Evolutionary conservation across 345 rosid genomes (phyloP), one percentile per base, ranked within the genome.

Genomic region (Sonneratia alba): DNA sequence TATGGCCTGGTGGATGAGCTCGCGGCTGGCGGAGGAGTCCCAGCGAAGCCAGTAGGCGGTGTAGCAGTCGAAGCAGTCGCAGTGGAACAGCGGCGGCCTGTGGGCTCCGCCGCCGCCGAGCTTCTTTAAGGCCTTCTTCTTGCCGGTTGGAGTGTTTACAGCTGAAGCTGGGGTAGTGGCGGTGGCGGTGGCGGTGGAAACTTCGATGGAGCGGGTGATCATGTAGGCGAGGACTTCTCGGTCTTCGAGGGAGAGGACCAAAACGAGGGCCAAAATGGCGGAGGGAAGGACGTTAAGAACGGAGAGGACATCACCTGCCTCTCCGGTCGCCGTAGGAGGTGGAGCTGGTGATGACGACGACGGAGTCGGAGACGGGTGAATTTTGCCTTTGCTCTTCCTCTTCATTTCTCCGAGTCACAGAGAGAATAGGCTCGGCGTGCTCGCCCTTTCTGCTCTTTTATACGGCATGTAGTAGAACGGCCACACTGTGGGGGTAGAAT

Each of bases 21-120:
- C 96, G 2, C 89, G 91, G 68, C 86, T 89, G 21, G 87, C 83
- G 1, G 98, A 95, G 0, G 91, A 90, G 75, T 92, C 97, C 99
- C 99, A 95, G 7, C 90, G 73, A 61, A 76, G 73, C 99, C 99
- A 95, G 83, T 85, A 95, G 77, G 80, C 87, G 3, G 86, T 92
- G 78, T 95, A 95, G n/a, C 99, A 95, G 73, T 85, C 89, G 71
- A 95, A 95, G 71, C 99, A 95, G 66, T 86, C 93, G 19, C 99
- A 95, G 12, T 86, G 81, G 62, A 88, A 90, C 24, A 80, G 65
- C 0, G 92, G 94, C 6, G 86, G 77, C 66, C 77, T 82, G 48
- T 87, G 91, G 18, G 49, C 49, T 19, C 24, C 27, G 49, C 49
- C 69, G 15, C 36, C 10, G 27, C 69, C 69, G 4, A 43, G 24